Base-by-base conservation (phyloP, 1,284 basidiomycete species). In the Puccinia brachypodii region DNA sequence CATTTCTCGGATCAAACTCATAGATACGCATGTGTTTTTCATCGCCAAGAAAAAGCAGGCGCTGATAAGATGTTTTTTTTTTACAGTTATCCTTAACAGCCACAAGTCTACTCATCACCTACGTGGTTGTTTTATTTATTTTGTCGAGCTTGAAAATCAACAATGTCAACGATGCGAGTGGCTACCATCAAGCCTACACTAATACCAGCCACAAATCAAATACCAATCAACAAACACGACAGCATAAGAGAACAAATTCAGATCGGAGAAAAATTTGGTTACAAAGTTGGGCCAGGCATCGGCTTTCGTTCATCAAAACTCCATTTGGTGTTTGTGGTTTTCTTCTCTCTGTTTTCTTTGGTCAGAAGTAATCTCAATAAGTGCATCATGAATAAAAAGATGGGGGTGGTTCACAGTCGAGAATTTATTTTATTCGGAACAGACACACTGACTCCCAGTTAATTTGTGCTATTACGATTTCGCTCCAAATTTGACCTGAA, bases 21-120 rank as follows among this genome's bases (percentile, higher is more conserved):
- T n/a, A n/a, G n/a, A n/a, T n/a, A n/a, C n/a, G n/a, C n/a, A n/a
- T n/a, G n/a, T n/a, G n/a, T 16, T 16, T 7, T 8, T 44, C 42
- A 44, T 7, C 42, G 16, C 8, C 42, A 7, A 33, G 38, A 71
- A 40, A 22, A 38, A 44, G 22, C 56, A 58, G 22, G 58, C 14
- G 28, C 58, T 62, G 11, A 62, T 62, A 4, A 62, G 4, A 62
- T 36, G 28, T 64, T 64, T 19, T 44, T 71, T 71, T 13, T 19
- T n/a, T 16, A 42, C 44, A 78, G 76, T 42, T 78, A 50, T 78
- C 76, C 13, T 58, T 78, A 36, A 53, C 62, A n/a, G 76, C 64
- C 19, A 78, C 76, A 6, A 68, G 76, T 68, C 19, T 71, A 53
- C 53, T 78, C 19, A 53, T 78, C 36, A 53, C 47, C 25, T 78